Percentiles rank a stretch among this genome's conserved stretches.
These are phyloP conservation scores for Misopates orontium DNA, from an alignment of 257 asterid genomes.

Conservation along the genomic window DNA sequence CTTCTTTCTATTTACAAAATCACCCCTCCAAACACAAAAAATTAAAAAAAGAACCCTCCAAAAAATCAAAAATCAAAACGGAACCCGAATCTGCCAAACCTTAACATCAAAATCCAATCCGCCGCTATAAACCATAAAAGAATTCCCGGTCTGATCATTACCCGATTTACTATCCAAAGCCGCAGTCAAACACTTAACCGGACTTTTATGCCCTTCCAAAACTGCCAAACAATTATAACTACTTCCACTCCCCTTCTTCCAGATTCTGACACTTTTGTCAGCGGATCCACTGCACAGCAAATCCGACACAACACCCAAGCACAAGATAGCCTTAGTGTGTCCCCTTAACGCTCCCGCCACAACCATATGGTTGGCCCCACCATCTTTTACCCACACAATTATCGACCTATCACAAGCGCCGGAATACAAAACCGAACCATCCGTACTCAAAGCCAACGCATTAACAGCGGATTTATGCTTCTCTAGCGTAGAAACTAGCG, in stretches of 20 bases:
- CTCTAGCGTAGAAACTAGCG: slow-evolving; percentile 45
- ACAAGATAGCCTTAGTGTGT: slow-evolving; percentile 64
- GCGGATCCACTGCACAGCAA: slow-evolving; percentile 84
- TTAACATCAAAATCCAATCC: slow-evolving; percentile 70
- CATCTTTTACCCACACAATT: slow-evolving; percentile 65
- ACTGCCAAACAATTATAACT: slow-evolving; percentile 63
- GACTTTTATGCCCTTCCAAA: slow-evolving; percentile 69
- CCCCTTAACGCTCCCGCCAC: slow-evolving; percentile 75
- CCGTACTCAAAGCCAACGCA: slow-evolving; percentile 64
- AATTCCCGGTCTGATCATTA: no score
- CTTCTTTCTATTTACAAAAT: neutral
- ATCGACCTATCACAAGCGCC: slow-evolving; percentile 89
- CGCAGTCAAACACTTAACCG: slow-evolving; percentile 76
- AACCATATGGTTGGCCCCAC: slow-evolving; percentile 44
- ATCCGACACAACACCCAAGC: slow-evolving; percentile 59
- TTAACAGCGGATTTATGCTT: slow-evolving; percentile 79
- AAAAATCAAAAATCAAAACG: neutral
- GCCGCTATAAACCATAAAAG: slow-evolving; percentile 57
- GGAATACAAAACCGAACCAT: slow-evolving; percentile 62
- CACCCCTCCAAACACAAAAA: neutral
- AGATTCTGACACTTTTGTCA: slow-evolving; percentile 60
- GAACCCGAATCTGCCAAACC: slow-evolving; percentile 55
- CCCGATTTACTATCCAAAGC: slow-evolving; percentile 32
- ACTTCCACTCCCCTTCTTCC: slow-evolving; percentile 62
- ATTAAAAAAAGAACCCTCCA: neutral